Conservation (phyloP, 2,329 filamentous ascomycete genomes). For the Diaporthe sp. region DNA sequence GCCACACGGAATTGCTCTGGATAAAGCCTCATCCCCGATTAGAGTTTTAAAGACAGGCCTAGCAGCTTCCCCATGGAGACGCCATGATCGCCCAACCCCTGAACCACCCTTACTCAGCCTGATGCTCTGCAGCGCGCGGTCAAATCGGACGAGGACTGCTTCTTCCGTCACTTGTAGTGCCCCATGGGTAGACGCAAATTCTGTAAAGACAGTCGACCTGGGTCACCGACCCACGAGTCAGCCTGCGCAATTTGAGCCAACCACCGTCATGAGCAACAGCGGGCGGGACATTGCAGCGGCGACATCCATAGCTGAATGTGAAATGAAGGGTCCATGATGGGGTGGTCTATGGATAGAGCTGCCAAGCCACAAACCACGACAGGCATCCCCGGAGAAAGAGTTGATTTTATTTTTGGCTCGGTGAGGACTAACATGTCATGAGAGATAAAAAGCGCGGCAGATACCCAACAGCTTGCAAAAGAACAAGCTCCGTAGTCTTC, state of each 20-base stretch:
- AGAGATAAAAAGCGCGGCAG: not conserved
- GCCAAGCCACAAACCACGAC: slow-evolving; percentile 3
- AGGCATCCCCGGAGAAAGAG: not conserved
- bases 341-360: not conserved
- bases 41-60: not conserved
- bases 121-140: not conserved
- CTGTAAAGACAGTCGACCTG: not conserved
- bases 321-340: slow-evolving; percentile 9
- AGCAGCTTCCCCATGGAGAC: not conserved
- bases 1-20: not conserved
- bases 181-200: not conserved
- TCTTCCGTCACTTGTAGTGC: not conserved
- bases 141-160: slow-evolving; percentile 5
- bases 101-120: not conserved
- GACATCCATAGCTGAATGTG: slow-evolving; percentile 3
- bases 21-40: not conserved
- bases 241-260: not conserved
- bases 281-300: slow-evolving; percentile 9
- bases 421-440: not conserved
- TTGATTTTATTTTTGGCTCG: not conserved
- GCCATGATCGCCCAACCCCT: not conserved
- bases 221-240: not conserved
- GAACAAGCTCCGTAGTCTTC: not conserved
- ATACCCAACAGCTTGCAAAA: not conserved
- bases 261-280: not conserved